Evolutionary conservation across 2,329 filamentous ascomycete species (phyloP).

Genomic region (Aspergillus sp.): DNA sequence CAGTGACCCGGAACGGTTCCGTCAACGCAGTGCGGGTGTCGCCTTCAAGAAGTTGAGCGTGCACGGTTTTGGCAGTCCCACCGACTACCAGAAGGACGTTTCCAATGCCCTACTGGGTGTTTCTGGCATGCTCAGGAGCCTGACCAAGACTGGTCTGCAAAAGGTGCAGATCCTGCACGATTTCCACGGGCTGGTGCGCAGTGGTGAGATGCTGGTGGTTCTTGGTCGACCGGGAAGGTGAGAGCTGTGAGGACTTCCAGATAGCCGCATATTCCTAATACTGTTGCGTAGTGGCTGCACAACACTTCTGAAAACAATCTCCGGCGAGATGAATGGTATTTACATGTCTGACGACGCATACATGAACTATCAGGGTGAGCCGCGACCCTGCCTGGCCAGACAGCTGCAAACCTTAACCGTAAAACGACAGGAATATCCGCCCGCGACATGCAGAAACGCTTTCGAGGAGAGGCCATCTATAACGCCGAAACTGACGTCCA

Average conservation of each 20-base stretch:
- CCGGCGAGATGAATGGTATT: conserved; percentile 80
- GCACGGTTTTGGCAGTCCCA: conserved; percentile 65
- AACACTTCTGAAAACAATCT: conserved; percentile 82
- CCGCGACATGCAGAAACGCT: conserved; percentile 58
- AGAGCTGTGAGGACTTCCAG: conserved; percentile 9
- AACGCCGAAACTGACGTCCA: conserved; percentile 82
- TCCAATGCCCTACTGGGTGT: conserved; percentile 37
- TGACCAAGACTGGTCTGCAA: conserved; percentile 38
- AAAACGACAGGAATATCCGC: conserved; percentile 31
- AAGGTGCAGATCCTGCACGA: conserved; percentile 62
- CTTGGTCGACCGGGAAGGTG: conserved; percentile 50
- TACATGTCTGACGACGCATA: conserved; percentile 67
- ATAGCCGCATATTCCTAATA: background rate
- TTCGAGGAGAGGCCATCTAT: conserved; percentile 84
- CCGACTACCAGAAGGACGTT: conserved; percentile 62
- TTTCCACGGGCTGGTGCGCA: conserved; percentile 63
- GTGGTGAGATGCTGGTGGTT: conserved; percentile 59
- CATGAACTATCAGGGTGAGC: conserved; percentile 72
- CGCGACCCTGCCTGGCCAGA: background rate
- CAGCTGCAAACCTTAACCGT: background rate
- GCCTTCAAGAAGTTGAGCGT: conserved; percentile 68
- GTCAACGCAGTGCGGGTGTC: conserved; percentile 59
- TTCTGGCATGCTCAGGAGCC: conserved; percentile 31
- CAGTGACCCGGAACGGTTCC: conserved; percentile 54
- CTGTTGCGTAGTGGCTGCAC: conserved; percentile 57